Evolutionary conservation across 225 moss, liverwort and hornwort species (phyloP).

Genomic region (Marchantia polymorpha): DNA sequence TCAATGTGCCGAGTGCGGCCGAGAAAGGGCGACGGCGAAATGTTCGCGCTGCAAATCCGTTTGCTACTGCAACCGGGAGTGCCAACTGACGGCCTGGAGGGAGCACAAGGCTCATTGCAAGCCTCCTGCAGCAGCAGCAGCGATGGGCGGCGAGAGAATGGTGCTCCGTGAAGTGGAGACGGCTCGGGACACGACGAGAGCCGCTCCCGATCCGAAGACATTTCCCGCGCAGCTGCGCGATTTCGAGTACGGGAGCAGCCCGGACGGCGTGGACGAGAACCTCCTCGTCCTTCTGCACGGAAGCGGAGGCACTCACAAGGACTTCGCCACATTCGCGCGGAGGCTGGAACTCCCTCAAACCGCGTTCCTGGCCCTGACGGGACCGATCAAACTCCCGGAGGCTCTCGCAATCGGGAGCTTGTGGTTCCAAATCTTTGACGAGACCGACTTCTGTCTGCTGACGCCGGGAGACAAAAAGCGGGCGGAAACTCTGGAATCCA

Average conservation of each 20-base stretch:
- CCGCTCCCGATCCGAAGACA: slow-evolving; percentile 13
- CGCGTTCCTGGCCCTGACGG: slow-evolving; percentile 30
- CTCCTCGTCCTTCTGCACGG: slow-evolving; percentile 36
- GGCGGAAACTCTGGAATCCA: slow-evolving; percentile 14
- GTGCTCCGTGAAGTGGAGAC: slow-evolving; percentile 22
- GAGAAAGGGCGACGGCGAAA: slow-evolving; percentile 5
- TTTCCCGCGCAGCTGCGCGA: slow-evolving; percentile 28
- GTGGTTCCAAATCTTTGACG: slow-evolving; percentile 27
- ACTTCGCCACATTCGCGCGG: slow-evolving; percentile 23
- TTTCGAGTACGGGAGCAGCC: slow-evolving; percentile 28
- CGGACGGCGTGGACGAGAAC: slow-evolving; percentile 36
- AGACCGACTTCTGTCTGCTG: slow-evolving; percentile 20
- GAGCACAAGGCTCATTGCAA: slow-evolving; percentile 2
- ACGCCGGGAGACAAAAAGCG: slow-evolving; percentile 22
- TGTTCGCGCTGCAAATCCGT: slow-evolving; percentile 33
- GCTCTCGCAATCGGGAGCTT: slow-evolving; percentile 22
- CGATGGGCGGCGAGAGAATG: background rate
- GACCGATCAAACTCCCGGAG: slow-evolving; percentile 32
- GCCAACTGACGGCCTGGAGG: slow-evolving; percentile 24
- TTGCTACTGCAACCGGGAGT: slow-evolving; percentile 25
- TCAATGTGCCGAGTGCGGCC: slow-evolving; percentile 22
- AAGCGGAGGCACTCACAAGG: slow-evolving; percentile 26
- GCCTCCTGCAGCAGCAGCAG: background rate
- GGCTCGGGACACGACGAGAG: background rate
- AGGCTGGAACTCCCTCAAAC: slow-evolving; percentile 35